Conservation (phyloP, 2,329 filamentous ascomycete species). For the Verruconis gallopava region DNA sequence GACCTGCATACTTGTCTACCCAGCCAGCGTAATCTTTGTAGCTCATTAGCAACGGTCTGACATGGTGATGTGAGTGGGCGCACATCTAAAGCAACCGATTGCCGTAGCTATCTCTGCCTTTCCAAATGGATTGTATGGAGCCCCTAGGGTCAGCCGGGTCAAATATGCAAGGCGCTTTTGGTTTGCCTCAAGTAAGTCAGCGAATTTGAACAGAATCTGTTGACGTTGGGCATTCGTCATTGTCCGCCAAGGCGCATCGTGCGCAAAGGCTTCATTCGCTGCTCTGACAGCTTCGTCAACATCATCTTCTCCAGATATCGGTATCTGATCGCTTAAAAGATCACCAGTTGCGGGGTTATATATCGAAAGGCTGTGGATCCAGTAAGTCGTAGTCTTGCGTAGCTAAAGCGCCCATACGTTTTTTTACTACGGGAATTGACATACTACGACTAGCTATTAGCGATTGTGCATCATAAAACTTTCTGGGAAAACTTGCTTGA, state of each 20-base stretch:
- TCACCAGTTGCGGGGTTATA: not conserved
- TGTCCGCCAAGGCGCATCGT: not conserved
- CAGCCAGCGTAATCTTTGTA: slow-evolving; percentile 6
- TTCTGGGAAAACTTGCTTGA: too few species aligned
- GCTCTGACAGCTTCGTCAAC: not conserved
- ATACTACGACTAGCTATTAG: too few species aligned
- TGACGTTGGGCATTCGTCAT: not conserved
- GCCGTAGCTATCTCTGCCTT: not conserved
- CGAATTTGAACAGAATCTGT: not conserved
- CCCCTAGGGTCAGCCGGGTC: not conserved
- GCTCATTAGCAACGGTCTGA: not conserved
- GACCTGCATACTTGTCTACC: slow-evolving; percentile 2
- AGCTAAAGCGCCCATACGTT: too few species aligned
- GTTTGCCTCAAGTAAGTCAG: slow-evolving; percentile 1
- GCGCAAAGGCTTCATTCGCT: slow-evolving; percentile 2
- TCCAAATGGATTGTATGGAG: not conserved
- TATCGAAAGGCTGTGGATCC: too few species aligned
- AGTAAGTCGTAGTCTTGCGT: too few species aligned
- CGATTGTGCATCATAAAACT: too few species aligned
- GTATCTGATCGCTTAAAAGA: not conserved
- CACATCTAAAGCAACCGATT: too few species aligned
- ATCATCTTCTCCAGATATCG: not conserved
- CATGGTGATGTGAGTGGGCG: not conserved
- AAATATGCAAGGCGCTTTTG: too few species aligned
- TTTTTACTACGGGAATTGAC: too few species aligned